phyloP scores from a whole-genome alignment of 1,139 yeast genomes.

The Yamadazyma triangularis region DNA sequence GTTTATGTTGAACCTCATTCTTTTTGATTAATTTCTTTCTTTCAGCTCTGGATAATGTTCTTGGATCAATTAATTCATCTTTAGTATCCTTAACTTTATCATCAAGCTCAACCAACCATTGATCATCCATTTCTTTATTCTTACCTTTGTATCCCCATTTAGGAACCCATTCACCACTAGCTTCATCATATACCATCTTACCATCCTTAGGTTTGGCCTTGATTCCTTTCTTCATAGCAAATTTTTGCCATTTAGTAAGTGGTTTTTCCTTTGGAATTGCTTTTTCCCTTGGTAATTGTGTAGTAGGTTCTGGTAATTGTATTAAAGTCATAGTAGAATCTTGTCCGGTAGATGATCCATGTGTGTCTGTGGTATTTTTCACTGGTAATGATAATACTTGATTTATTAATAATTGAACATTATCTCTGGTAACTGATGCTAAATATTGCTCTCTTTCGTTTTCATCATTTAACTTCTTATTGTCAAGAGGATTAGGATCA shows the following conservation, averaged over 20 bases:
- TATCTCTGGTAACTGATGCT: slow-evolving; percentile 76
- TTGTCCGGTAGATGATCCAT: slow-evolving; percentile 56
- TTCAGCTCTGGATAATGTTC: slow-evolving; percentile 73
- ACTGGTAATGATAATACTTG: slow-evolving; percentile 88
- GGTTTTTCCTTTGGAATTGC: slow-evolving; percentile 90
- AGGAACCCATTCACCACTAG: slow-evolving; percentile 89
- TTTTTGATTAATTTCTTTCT: slow-evolving; percentile 83
- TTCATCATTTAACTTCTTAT: slow-evolving; percentile 46
- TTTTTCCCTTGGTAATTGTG: slow-evolving; percentile 90
- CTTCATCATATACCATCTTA: slow-evolving; percentile 88
- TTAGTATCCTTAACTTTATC: slow-evolving; percentile 62
- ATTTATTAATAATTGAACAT: slow-evolving; percentile 84
- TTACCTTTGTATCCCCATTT: slow-evolving; percentile 98
- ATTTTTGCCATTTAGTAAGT: slow-evolving; percentile 93
- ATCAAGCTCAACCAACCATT: slow-evolving; percentile 95
- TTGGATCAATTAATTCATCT: slow-evolving; percentile 81
- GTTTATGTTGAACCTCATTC: slow-evolving; percentile 82
- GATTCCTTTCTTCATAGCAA: slow-evolving; percentile 95
- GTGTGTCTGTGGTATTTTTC: slow-evolving; percentile 75
- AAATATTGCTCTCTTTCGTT: slow-evolving; percentile 61
- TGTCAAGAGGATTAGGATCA: slow-evolving; percentile 79
- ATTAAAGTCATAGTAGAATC: slow-evolving; percentile 78
- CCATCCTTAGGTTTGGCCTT: slow-evolving; percentile 87
- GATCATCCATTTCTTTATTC: slow-evolving; percentile 80
- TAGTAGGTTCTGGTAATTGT: slow-evolving; percentile 78